Base-by-base conservation (phyloP, 306 rosid species). In the Ormosia emarginata region DNA sequence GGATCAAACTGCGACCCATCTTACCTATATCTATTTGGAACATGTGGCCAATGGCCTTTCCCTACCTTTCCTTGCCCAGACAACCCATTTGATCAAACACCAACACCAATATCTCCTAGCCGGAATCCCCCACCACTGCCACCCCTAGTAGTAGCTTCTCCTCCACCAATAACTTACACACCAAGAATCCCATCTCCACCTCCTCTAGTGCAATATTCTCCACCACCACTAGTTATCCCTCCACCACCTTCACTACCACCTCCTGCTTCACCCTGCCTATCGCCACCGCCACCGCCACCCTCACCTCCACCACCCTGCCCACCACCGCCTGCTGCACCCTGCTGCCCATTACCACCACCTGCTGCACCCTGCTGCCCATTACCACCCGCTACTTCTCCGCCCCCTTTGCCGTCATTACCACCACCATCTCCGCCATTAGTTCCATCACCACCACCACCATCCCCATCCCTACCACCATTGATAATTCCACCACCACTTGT, bases 31-130 rank as follows among this genome's bases (percentile, higher is more conserved):
- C 71, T 94, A 12, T 92, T 56, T 85, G 94, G 55, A n/a, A 18
- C 61, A 6, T 94, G 98, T 67, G 93, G 91, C 58, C 88, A 82
- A 62, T 94, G 97, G 97, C 94, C 98, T 84, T 94, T 94, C 30
- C 87, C 94, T 63, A 91, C 84, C 1, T 83, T 49, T 39, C 87
- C 90, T 37, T 92, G 86, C 57, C 92, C 91, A 46, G 37, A 91
- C 50, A 94, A 94, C 81, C 98, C 98, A 0, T 92, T 92, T 87
- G 71, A 55, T 10, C 92, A 90, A 47, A 63, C 90, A 32, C 90
- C 89, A 12, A 44, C 82, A 40, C 88, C 84, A 33, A 10, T 13
- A 4, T 41, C 83, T 5, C 86, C 80, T 37, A 30, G 52, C 41
- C 77, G 29, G 2, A 69, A 57, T 40, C 77, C 58, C 3, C 32